Percentiles rank a stretch among this genome's conserved stretches.
Conservation (phyloP, 2,329 filamentous ascomycete species). For the Colletotrichum acutatum region DNA sequence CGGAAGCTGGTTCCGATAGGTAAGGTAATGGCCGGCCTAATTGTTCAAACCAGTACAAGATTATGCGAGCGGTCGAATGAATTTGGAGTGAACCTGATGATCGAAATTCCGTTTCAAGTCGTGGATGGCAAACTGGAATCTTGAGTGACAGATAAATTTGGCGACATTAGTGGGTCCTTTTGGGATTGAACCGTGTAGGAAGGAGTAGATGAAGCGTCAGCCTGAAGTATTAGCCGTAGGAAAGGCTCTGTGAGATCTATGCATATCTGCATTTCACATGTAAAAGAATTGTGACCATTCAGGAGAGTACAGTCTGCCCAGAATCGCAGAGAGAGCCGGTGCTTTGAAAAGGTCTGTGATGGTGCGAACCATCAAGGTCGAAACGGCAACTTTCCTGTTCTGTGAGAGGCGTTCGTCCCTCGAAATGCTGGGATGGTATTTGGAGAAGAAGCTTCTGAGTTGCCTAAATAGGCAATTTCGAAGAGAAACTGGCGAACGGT, state of each 20-base stretch:
- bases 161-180: not conserved
- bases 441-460: not conserved
- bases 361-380: not conserved
- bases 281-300: not conserved
- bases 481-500: constrained; percentile 27
- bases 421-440: not conserved
- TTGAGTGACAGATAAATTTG: not conserved
- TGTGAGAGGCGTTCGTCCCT: constrained; percentile 1
- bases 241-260: not conserved
- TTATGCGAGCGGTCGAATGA: not conserved
- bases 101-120: not conserved
- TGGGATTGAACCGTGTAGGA: not conserved
- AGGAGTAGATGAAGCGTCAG: not conserved
- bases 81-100: not conserved
- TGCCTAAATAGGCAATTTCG: constrained; percentile 17
- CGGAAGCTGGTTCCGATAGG: not conserved
- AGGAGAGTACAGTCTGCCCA: not conserved
- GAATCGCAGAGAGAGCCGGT: not conserved
- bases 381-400: constrained; percentile 1
- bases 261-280: constrained; percentile 1
- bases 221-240: not conserved
- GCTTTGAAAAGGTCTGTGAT: constrained; percentile 7
- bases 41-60: not conserved
- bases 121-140: not conserved
- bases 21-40: not conserved